These are phyloP conservation scores for Euphorbia pulcherrima DNA, from an alignment of 345 rosid species.

Conservation along the genomic window DNA sequence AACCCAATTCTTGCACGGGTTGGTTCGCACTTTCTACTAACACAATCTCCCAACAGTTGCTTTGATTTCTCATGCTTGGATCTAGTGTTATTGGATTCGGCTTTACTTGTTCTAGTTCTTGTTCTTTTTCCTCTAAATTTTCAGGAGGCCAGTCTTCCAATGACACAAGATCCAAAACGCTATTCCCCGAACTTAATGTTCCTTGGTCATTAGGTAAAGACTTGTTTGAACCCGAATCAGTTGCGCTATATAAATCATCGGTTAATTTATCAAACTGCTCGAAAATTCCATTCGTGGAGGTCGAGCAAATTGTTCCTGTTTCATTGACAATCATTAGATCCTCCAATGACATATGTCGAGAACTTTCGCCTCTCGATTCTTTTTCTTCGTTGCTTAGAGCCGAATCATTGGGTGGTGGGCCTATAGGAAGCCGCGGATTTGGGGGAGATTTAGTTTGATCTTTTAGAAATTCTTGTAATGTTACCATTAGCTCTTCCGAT, in stretches of 20 bases:
- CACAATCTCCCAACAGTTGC: slow-evolving; percentile 52
- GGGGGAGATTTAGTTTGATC: slow-evolving; percentile 43
- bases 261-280: slow-evolving; percentile 33
- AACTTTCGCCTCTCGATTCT: slow-evolving; percentile 35
- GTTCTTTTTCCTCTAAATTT: slow-evolving; percentile 6
- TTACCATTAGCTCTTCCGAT: slow-evolving; percentile 65
- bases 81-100: not conserved
- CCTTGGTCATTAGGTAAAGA: slow-evolving; percentile 27
- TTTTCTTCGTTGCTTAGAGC: slow-evolving; percentile 4
- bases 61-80: slow-evolving; percentile 16
- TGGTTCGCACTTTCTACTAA: slow-evolving; percentile 35
- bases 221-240: slow-evolving; percentile 27
- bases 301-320: slow-evolving; percentile 21
- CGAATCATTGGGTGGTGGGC: slow-evolving; percentile 14
- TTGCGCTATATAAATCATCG: slow-evolving; percentile 17
- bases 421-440: slow-evolving; percentile 19
- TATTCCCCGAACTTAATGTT: slow-evolving; percentile 12
- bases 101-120: slow-evolving; percentile 8
- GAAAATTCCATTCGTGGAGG: slow-evolving; percentile 21
- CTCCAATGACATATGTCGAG: slow-evolving; percentile 48
- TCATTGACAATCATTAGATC: slow-evolving; percentile 48
- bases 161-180: slow-evolving; percentile 30
- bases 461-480: slow-evolving; percentile 71
- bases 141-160: slow-evolving; percentile 39
- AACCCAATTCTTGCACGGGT: slow-evolving; percentile 19